These are phyloP conservation scores for Glarea lozoyensis DNA, from an alignment of 495 filamentous ascomycete genomes.

Conservation along the genomic window DNA sequence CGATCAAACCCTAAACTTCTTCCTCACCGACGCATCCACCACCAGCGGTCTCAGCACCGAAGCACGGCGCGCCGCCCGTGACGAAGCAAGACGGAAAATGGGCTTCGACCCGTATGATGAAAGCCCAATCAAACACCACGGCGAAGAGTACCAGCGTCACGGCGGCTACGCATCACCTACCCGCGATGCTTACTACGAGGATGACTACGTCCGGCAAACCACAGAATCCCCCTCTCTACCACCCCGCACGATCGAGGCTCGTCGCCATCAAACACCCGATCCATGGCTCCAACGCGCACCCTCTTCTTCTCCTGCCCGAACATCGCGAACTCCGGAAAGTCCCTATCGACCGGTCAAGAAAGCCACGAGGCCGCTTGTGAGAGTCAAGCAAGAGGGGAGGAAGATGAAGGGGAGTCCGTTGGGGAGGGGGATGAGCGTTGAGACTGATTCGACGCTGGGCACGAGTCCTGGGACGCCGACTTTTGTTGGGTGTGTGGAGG, in stretches of 20 bases:
- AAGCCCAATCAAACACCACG: conserved; percentile 16
- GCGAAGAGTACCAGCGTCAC: conserved; percentile 19
- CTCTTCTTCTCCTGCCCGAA: conserved; percentile 8
- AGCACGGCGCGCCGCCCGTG: conserved; percentile 57
- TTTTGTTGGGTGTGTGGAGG: conserved; percentile 3
- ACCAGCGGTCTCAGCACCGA: conserved; percentile 66
- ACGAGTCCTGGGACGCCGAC: conserved; percentile 15
- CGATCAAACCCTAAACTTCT: conserved; percentile 93
- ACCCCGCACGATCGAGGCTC: background rate
- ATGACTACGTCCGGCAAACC: background rate
- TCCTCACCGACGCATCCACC: conserved; percentile 70
- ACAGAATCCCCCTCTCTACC: background rate
- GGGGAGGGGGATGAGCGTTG: conserved; percentile 14
- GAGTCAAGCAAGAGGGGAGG: conserved; percentile 7
- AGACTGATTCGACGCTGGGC: conserved; percentile 18
- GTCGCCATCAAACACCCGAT: conserved; percentile 7
- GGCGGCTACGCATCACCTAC: background rate
- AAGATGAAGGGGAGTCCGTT: conserved; percentile 15
- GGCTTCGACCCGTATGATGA: conserved; percentile 72
- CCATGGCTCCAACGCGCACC: conserved; percentile 12
- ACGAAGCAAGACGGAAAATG: conserved; percentile 65
- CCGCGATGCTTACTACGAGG: background rate
- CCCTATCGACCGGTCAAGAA: conserved; percentile 11
- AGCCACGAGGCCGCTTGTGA: conserved; percentile 9
- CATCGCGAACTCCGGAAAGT: no score